Percentiles rank a stretch among this genome's conserved stretches.
Conservation (phyloP, 805 yeast species). For the Millerozyma acaciae region DNA sequence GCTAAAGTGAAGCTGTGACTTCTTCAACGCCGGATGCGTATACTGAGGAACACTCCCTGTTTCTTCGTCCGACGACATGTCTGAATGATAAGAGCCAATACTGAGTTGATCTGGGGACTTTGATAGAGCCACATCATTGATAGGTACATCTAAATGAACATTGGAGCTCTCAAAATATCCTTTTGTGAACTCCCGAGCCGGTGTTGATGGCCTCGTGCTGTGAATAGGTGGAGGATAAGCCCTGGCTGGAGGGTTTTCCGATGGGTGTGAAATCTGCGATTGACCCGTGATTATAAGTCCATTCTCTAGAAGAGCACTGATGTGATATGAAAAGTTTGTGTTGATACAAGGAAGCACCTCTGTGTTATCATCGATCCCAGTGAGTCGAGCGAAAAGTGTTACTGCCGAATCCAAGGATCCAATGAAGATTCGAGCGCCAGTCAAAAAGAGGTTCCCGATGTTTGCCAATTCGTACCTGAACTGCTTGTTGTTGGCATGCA, state of each 20-base stretch:
- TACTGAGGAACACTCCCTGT: slow-evolving; percentile 67
- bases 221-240: slow-evolving; percentile 23
- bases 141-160: not conserved
- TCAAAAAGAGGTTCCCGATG: slow-evolving; percentile 77
- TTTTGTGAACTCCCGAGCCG: slow-evolving; percentile 8
- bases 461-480: slow-evolving; percentile 77
- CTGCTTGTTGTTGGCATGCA: slow-evolving; percentile 40
- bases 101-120: slow-evolving; percentile 1
- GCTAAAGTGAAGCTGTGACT: slow-evolving; percentile 70
- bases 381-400: slow-evolving; percentile 65
- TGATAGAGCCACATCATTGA: slow-evolving; percentile 5
- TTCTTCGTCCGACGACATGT: slow-evolving; percentile 33
- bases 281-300: slow-evolving; percentile 84
- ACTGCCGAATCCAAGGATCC: slow-evolving; percentile 85
- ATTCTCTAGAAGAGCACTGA: slow-evolving; percentile 67
- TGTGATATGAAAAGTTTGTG: slow-evolving; percentile 82
- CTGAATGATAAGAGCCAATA: slow-evolving; percentile 7
- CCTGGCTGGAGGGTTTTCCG: slow-evolving; percentile 20
- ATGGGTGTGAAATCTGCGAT: slow-evolving; percentile 89
- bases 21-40: slow-evolving; percentile 72
- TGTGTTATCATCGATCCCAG: slow-evolving; percentile 49
- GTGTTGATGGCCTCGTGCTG: slow-evolving; percentile 22
- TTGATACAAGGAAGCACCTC: slow-evolving; percentile 77
- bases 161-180: slow-evolving; percentile 3
- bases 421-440: slow-evolving; percentile 76